Base-by-base conservation (phyloP, 495 filamentous ascomycete species). In the Neurospora sp. region DNA sequence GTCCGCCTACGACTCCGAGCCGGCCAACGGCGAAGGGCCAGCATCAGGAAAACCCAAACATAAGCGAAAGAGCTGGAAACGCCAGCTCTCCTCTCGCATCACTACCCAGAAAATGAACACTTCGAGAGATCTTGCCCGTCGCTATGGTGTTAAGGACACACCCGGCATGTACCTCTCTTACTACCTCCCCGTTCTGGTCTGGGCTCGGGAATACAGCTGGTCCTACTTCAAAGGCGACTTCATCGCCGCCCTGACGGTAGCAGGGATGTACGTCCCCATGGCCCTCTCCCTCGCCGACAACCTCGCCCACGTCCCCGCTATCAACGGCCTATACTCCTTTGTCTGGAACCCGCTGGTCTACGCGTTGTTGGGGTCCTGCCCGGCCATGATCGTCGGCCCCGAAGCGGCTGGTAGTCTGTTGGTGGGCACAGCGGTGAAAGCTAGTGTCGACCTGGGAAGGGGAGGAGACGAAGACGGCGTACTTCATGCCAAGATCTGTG, bases 191-290 rank as follows among this genome's bases (percentile, higher is more conserved):
- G 92, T 94, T 71, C 83, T 97, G 74, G 92, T 90, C 72, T 99
- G 96, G 96, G 89, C 96, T 40, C 83, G 83, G 46, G 91, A 96
- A 79, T 99, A 99, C 78, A 88, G 83, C 74, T 92, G 88, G 89
- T 87, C 88, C 6, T 97, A 90, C 80, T 81, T 98, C 38, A 87
- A 90, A 76, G 96, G 96, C 39, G 96, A 99, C 83, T 84, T 98
- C 39, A 85, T 94, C 11, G 94, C 96, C 14, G 89, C 92, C 66
- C 80, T 98, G 71, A 98, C 96, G 3, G 90, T 99, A 82, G 93
- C 95, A 1, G 97, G 94, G 16, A 94, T 99, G 84, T 99, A 99
- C 78, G 92, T 99, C 44, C 96, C 96, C 37, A 98, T 99, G 95
- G 91, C 95, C 0, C 88, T 99, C 38, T 98, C 94, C 5, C 88